Conservation (phyloP, 352 stramenopile genomes). For the Pythium guiyangense region DNA sequence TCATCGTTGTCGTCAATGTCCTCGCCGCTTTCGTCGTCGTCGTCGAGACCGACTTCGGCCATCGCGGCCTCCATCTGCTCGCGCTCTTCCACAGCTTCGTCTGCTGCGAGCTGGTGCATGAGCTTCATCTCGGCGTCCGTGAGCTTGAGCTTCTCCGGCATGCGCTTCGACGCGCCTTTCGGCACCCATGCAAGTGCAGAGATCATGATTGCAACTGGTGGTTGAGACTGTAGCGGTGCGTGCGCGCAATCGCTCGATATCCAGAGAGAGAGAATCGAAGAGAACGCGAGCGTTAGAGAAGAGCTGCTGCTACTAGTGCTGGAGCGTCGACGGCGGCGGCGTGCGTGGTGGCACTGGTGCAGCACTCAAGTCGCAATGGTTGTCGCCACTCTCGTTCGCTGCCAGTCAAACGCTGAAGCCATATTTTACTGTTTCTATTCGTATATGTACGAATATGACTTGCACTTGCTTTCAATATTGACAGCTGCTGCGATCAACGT, state of each 20-base stretch:
- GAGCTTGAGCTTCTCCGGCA: slow-evolving; percentile 83
- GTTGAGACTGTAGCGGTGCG: background rate
- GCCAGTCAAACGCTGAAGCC: background rate
- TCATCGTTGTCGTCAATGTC: slow-evolving; percentile 13
- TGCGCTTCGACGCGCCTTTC: slow-evolving; percentile 46
- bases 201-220: slow-evolving; percentile 29
- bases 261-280: too few species aligned
- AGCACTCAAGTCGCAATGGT: background rate
- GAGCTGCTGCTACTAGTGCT: too few species aligned
- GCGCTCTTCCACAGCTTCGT: slow-evolving; percentile 67
- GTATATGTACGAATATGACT: too few species aligned
- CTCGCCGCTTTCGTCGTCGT: slow-evolving; percentile 11
- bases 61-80: slow-evolving; percentile 47
- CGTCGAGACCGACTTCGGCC: slow-evolving; percentile 42
- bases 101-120: slow-evolving; percentile 71
- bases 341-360: background rate
- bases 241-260: background rate
- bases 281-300: too few species aligned
- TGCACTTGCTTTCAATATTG: too few species aligned
- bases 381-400: background rate
- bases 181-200: slow-evolving; percentile 58
- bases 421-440: background rate
- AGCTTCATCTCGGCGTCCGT: slow-evolving; percentile 79
- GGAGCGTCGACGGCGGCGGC: background rate
- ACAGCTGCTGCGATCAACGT: background rate